These are phyloP conservation scores for Colletotrichum godetiae DNA, from an alignment of 2,329 filamentous ascomycete genomes.

Conservation along the genomic window DNA sequence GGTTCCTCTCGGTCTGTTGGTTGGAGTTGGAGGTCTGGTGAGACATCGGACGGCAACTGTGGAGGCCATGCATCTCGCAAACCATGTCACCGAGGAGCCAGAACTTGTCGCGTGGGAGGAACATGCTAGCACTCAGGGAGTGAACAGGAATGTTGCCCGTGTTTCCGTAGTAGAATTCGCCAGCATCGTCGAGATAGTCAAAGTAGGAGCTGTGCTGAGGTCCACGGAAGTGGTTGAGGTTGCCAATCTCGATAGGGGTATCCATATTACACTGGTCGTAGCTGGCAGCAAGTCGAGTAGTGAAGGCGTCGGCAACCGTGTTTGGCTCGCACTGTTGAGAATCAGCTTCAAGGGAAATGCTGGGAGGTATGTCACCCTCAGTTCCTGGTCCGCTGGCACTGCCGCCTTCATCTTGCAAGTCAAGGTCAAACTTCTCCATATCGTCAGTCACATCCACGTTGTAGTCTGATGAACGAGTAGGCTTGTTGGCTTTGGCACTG, in stretches of 20 bases:
- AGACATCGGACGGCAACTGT: conserved; percentile 16
- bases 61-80: conserved; percentile 40
- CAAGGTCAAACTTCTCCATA: neutral
- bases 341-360: conserved; percentile 17
- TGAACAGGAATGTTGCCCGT: conserved; percentile 62
- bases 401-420: neutral
- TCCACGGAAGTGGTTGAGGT: conserved; percentile 61
- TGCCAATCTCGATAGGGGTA: conserved; percentile 66
- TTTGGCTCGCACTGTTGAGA: conserved; percentile 12
- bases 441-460: neutral
- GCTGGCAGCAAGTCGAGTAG: conserved; percentile 48
- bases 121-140: conserved; percentile 65
- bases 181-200: conserved; percentile 58
- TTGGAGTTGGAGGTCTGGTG: neutral
- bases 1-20: neutral
- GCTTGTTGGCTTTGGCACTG: conserved; percentile 7
- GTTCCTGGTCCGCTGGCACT: conserved; percentile 3
- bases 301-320: conserved; percentile 42
- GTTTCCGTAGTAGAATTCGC: conserved; percentile 60
- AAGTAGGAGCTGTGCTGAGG: conserved; percentile 60
- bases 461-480: conserved; percentile 24
- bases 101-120: conserved; percentile 60
- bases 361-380: conserved; percentile 38
- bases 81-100: conserved; percentile 45
- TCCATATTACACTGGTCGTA: conserved; percentile 64